Conservation (phyloP, 2,329 filamentous ascomycete genomes). For the Fusarium incarnatum region DNA sequence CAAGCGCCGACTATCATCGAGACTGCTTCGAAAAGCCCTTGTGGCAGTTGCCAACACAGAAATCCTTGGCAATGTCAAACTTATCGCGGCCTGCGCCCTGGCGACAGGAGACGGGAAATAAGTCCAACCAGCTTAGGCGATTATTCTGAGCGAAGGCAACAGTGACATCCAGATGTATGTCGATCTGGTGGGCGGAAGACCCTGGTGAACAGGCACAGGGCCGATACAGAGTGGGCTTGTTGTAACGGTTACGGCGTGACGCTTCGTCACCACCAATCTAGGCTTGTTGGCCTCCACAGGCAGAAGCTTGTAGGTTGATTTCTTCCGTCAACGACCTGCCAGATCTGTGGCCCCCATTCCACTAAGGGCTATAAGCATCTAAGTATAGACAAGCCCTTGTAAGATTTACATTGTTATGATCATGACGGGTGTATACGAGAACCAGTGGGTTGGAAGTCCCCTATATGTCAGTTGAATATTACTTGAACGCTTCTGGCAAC, state of each 20-base stretch:
- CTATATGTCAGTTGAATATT: conserved; percentile 41
- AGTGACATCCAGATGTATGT: conserved; percentile 18
- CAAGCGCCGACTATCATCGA: conserved; percentile 22
- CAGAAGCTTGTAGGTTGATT: conserved; percentile 8
- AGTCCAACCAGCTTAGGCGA: conserved; percentile 4
- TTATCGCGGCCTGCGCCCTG: not conserved
- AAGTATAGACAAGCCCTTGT: conserved; percentile 32
- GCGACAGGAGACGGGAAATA: conserved; percentile 1
- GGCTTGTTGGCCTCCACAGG: conserved; percentile 15
- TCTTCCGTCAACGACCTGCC: conserved; percentile 19
- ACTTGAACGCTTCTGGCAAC: conserved; percentile 29
- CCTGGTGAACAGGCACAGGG: conserved; percentile 27
- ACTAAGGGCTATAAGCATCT: conserved; percentile 18
- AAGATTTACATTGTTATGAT: conserved; percentile 38
- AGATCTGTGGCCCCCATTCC: conserved; percentile 8
- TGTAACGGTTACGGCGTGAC: conserved; percentile 33
- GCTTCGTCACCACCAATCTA: conserved; percentile 13
- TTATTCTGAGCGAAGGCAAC: not conserved
- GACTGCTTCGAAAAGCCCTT: conserved; percentile 4
- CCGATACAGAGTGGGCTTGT: conserved; percentile 30
- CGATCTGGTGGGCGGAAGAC: conserved; percentile 32
- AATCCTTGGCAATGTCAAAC: conserved; percentile 14
- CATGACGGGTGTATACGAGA: conserved; percentile 39
- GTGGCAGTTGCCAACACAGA: conserved; percentile 10
- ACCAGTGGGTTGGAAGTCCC: conserved; percentile 31